Evolutionary conservation across 2,329 filamentous ascomycete species (phyloP).

Genomic region (Trichoderma polysporum): DNA sequence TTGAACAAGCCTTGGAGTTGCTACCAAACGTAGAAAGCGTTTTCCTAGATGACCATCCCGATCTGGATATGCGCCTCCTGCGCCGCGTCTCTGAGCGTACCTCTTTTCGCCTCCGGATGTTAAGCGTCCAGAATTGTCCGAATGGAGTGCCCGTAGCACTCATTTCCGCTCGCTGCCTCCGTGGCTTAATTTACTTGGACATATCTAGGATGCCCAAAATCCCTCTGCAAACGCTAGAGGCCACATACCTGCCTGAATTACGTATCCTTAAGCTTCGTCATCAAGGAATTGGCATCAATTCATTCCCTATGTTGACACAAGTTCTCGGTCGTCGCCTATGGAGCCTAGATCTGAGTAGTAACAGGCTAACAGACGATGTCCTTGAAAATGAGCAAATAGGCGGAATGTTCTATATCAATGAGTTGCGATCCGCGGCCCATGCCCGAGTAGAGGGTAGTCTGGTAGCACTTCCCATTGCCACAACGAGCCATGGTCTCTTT

Average conservation of each 20-base stretch:
- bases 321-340: conserved; percentile 47
- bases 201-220: conserved; percentile 51
- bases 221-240: conserved; percentile 37
- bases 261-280: conserved; percentile 52
- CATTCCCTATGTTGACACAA: conserved; percentile 26
- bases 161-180: conserved; percentile 32
- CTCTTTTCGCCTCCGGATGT: conserved; percentile 31
- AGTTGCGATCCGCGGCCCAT: conserved; percentile 38
- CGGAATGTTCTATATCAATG: conserved; percentile 34
- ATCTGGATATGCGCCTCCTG: conserved; percentile 44
- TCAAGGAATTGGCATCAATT: conserved; percentile 46
- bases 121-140: conserved; percentile 47
- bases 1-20: conserved; percentile 39
- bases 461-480: conserved; percentile 31
- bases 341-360: conserved; percentile 57
- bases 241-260: conserved; percentile 44
- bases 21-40: conserved; percentile 49
- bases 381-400: conserved; percentile 33
- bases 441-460: conserved; percentile 49
- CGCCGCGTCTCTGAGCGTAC: conserved; percentile 23
- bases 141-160: conserved; percentile 37
- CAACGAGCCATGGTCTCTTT: conserved; percentile 42
- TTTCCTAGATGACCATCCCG: conserved; percentile 48
- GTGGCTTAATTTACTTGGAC: conserved; percentile 52
- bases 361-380: conserved; percentile 49